Evolutionary conservation across 2,329 filamentous ascomycete genomes (phyloP).

Genomic region (Penicillium frequentans): DNA sequence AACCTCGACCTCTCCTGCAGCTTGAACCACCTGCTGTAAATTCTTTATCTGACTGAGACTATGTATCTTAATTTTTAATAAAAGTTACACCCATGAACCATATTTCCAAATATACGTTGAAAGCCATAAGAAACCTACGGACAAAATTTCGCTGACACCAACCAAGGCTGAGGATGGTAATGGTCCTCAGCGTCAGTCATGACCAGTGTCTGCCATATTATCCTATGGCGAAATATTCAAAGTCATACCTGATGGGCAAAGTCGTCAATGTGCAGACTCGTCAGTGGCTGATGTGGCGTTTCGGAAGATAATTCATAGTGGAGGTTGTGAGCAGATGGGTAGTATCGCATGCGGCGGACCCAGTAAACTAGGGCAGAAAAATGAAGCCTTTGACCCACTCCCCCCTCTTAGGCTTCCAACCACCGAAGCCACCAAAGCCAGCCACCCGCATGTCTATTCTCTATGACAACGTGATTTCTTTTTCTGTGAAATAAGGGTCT

Average conservation of each 20-base stretch:
- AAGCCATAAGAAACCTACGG: not conserved
- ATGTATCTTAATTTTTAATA: not conserved
- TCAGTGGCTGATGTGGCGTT: not conserved
- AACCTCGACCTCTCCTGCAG: constrained; percentile 14
- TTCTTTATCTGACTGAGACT: not conserved
- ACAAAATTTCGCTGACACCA: too few relatives aligned
- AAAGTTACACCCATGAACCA: not conserved
- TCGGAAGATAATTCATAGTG: not conserved
- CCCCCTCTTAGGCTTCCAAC: not conserved
- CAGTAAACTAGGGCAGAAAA: not conserved
- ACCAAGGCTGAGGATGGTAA: too few relatives aligned
- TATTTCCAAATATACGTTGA: not conserved
- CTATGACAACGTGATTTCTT: too few relatives aligned
- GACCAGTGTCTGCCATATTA: not conserved
- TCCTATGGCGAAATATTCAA: too few relatives aligned
- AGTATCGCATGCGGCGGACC: not conserved
- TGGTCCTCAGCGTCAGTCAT: too few relatives aligned
- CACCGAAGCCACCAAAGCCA: not conserved
- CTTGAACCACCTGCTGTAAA: constrained; percentile 13
- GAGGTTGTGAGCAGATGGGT: not conserved
- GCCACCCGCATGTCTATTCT: not conserved
- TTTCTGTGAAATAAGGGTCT: too few relatives aligned
- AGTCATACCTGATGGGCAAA: not conserved
- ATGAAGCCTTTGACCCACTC: not conserved
- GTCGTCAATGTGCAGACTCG: not conserved